Conservation (phyloP, 78 protist genomes). For the Capsaspora owczarzaki region DNA sequence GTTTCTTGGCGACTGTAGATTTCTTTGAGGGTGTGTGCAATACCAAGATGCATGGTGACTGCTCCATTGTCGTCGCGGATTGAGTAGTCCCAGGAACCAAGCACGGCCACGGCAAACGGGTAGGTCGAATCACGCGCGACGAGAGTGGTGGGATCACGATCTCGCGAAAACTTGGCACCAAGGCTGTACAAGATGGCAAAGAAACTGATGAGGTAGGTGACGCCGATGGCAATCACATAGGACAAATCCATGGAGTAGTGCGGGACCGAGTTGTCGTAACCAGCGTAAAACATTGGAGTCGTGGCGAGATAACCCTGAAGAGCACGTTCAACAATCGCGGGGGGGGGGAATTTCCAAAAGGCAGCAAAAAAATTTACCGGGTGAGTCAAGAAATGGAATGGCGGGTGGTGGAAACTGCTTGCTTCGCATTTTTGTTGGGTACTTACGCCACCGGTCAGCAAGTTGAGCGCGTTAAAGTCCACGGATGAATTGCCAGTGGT, state of each 20-base stretch:
- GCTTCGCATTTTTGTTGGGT: too few relatives aligned
- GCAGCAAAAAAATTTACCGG: too few relatives aligned
- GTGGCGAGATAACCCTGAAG: too few relatives aligned
- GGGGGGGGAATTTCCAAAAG: too few relatives aligned
- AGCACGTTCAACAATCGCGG: too few relatives aligned
- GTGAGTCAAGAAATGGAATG: too few relatives aligned
- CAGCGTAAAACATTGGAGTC: background rate
- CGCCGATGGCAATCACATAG: background rate
- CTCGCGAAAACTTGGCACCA: background rate
- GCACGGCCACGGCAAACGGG: background rate
- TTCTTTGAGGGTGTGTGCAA: background rate
- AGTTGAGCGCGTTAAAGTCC: too few relatives aligned
- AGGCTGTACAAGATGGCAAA: background rate
- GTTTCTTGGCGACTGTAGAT: too few relatives aligned
- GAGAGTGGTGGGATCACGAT: background rate
- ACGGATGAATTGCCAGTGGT: too few relatives aligned
- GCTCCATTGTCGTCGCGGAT: background rate
- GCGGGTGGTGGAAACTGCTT: too few relatives aligned
- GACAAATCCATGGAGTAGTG: background rate
- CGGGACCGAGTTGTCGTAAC: background rate
- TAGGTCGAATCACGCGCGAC: background rate
- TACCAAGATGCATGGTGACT: background rate
- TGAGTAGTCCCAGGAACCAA: conserved; percentile 9
- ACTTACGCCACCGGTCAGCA: too few relatives aligned
- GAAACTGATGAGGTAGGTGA: background rate